phyloP scores from a whole-genome alignment of 2,329 filamentous ascomycete species.

The Arthrobotrys sphaeroides region DNA sequence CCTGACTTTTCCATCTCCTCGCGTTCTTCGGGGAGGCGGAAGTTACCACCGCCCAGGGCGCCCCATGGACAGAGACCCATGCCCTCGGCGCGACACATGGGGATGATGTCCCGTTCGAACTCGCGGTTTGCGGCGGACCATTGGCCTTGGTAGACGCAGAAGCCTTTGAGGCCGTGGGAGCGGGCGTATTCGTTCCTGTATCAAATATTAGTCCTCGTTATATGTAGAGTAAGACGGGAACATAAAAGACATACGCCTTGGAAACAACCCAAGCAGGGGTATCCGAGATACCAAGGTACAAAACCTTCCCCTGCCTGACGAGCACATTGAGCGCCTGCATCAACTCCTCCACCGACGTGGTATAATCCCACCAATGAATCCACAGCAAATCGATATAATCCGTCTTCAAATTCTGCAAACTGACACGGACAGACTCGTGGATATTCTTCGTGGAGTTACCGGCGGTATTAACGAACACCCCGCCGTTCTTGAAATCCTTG shows the following conservation, averaged over 20 bases:
- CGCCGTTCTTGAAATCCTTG: slow-evolving; percentile 61
- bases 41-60: slow-evolving; percentile 65
- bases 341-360: slow-evolving; percentile 71
- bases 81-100: slow-evolving; percentile 71
- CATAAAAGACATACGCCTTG: slow-evolving; percentile 63
- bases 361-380: slow-evolving; percentile 75
- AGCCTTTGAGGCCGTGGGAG: slow-evolving; percentile 74
- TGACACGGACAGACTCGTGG: slow-evolving; percentile 67
- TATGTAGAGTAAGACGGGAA: too few relatives aligned
- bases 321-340: slow-evolving; percentile 75
- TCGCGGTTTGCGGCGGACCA: slow-evolving; percentile 72
- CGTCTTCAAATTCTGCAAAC: slow-evolving; percentile 68
- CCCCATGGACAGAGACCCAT: slow-evolving; percentile 71
- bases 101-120: slow-evolving; percentile 75
- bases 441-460: slow-evolving; percentile 73
- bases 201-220: neutral
- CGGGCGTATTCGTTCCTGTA: slow-evolving; percentile 73
- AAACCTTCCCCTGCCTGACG: slow-evolving; percentile 70
- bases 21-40: slow-evolving; percentile 65
- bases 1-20: slow-evolving; percentile 63
- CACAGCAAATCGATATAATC: slow-evolving; percentile 75
- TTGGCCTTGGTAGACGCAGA: slow-evolving; percentile 74
- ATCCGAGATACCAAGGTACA: slow-evolving; percentile 75
- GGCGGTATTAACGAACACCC: slow-evolving; percentile 66
- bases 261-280: slow-evolving; percentile 75